Base-by-base conservation (phyloP, 177 flowering plant species). In the Tripterygium wilfordii region DNA sequence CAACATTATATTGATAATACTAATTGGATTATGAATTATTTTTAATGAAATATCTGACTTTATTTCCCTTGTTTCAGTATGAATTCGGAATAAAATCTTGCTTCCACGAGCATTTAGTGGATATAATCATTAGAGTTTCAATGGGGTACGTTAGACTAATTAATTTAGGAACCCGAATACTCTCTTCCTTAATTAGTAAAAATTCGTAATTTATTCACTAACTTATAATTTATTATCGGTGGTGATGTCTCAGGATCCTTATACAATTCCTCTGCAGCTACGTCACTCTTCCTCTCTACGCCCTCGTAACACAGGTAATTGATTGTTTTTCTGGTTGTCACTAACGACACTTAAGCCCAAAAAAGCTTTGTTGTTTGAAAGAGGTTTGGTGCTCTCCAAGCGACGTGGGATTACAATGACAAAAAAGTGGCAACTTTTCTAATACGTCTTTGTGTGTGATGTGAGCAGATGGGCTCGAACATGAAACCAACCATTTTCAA, bases 231-330 rank as follows among this genome's bases (percentile, higher is more conserved):
- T 7, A 7, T 30, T 30, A 6, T 30, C 33, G 7, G 7, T 7
- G 33, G 7, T 12, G 33, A 30, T 6, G 12, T 12, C 33, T 15
- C 79, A 88, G 96, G 78, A 51, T 79, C 32, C 44, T 84, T 50
- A 63, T 79, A 6, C 94, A 88, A 51, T 49, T 85, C 14, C 66
- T 85, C 0, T 88, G 96, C 70, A 83, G 96, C 63, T 88, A 88
- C 20, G 85, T 85, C 10, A 88, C 96, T 26, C 84, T 88, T 30
- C 96, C 96, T 20, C 83, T 88, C 10, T 85, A 88, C 46, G 96
- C 96, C 18, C 79, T 88, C 4, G 96, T 88, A 1, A 85, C 88
- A 40, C 96, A 87, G 86, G 96, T 80, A 52, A n/a, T n/a, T n/a
- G n/a, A n/a, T n/a, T n/a, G n/a, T n/a, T n/a, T n/a, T n/a, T n/a